These are phyloP conservation scores for Rhinocladiella similis DNA, from an alignment of 2,329 filamentous ascomycete species.

Conservation along the genomic window DNA sequence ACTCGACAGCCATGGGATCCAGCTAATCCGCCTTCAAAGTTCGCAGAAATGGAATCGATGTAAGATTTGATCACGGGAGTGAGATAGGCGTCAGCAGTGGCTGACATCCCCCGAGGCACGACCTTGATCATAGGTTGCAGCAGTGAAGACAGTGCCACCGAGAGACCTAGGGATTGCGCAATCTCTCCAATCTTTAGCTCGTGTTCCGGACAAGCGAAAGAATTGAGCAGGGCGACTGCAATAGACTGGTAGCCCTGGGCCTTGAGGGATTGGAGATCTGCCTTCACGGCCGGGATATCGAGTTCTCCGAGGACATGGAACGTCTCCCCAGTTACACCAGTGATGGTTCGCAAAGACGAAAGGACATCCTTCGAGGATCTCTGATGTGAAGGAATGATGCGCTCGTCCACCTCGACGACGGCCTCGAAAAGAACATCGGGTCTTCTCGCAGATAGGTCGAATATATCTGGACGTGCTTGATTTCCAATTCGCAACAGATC, in stretches of 20 bases:
- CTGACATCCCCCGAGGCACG: slow-evolving; percentile 73
- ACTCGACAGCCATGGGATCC: slow-evolving; percentile 73
- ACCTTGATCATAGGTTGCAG: slow-evolving; percentile 86
- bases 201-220: slow-evolving; percentile 84
- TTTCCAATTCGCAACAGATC: slow-evolving; percentile 89
- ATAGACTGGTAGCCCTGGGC: background rate
- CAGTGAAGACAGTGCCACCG: slow-evolving; percentile 74
- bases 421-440: slow-evolving; percentile 81
- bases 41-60: slow-evolving; percentile 42
- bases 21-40: slow-evolving; percentile 64
- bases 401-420: slow-evolving; percentile 83
- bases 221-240: slow-evolving; percentile 45
- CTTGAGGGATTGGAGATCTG: slow-evolving; percentile 60
- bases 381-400: slow-evolving; percentile 71
- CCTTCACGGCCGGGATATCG: slow-evolving; percentile 52
- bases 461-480: slow-evolving; percentile 85
- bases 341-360: slow-evolving; percentile 40
- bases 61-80: slow-evolving; percentile 78
- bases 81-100: slow-evolving; percentile 77
- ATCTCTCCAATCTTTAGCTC: slow-evolving; percentile 76
- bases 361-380: slow-evolving; percentile 56
- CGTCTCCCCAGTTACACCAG: slow-evolving; percentile 51
- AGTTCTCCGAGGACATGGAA: slow-evolving; percentile 58
- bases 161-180: slow-evolving; percentile 76
- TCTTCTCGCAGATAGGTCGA: slow-evolving; percentile 84